Conservation (phyloP, 2,329 filamentous ascomycete species). For the Neofusicoccum laricinum region DNA sequence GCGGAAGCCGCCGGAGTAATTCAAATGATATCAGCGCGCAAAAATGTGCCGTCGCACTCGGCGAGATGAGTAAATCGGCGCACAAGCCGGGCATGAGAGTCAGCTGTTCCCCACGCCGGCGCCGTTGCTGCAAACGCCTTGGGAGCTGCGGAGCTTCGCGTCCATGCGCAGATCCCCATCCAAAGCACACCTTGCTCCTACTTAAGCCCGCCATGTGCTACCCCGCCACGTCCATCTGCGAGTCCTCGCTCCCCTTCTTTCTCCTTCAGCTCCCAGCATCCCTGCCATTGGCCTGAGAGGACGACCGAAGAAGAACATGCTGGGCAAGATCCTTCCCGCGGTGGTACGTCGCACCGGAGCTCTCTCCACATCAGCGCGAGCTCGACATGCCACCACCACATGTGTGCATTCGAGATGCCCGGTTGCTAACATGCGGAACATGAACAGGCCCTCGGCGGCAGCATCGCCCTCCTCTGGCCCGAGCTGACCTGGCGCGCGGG, state of each 20-base stretch:
- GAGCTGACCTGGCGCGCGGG: not conserved
- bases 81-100: too few species aligned
- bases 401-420: not conserved
- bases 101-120: not conserved
- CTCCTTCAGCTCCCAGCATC: not conserved
- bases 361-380: not conserved
- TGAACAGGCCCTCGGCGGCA: conserved; percentile 2
- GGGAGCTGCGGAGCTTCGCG: not conserved
- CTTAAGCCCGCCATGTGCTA: conserved; percentile 1
- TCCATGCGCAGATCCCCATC: conserved; percentile 1
- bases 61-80: too few species aligned
- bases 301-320: not conserved
- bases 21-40: not conserved
- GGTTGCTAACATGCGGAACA: not conserved
- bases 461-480: conserved; percentile 11
- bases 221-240: not conserved
- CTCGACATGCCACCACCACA: not conserved
- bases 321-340: conserved; percentile 12
- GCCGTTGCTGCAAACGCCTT: not conserved
- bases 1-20: not conserved
- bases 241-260: not conserved
- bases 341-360: conserved; percentile 6
- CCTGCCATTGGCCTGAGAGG: not conserved
- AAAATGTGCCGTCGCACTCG: too few species aligned
- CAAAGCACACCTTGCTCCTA: not conserved